Conservation (phyloP, 2,329 filamentous ascomycete genomes). For the Alternaria sp. region DNA sequence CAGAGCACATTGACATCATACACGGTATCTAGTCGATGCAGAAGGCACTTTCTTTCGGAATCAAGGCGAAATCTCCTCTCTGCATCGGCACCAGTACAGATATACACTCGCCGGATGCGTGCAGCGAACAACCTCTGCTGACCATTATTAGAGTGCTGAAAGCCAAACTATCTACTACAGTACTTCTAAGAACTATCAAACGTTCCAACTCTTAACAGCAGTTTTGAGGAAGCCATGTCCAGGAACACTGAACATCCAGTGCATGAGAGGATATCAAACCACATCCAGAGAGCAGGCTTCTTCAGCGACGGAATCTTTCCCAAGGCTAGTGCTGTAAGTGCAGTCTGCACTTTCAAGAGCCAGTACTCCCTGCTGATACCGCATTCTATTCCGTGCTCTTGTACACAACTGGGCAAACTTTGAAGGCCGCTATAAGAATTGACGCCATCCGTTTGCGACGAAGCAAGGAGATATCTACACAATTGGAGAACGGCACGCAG, state of each 20-base stretch:
- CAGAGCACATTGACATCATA: neutral
- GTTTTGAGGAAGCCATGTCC: neutral
- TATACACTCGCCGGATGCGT: neutral
- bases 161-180: neutral
- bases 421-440: neutral
- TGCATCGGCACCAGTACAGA: neutral
- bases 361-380: neutral
- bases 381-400: neutral
- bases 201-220: neutral
- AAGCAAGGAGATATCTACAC: neutral
- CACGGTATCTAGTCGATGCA: neutral
- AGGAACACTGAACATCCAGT: neutral
- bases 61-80: neutral
- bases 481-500: rapidly evolving
- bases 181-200: neutral
- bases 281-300: neutral
- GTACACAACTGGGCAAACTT: neutral
- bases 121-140: neutral
- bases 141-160: neutral
- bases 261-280: too few species aligned
- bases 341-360: neutral
- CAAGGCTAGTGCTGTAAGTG: rapidly evolving
- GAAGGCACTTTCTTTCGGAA: too few species aligned
- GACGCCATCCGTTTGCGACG: neutral
- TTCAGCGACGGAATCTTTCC: rapidly evolving